Evolutionary conservation across 2,329 filamentous ascomycete species (phyloP).

Genomic region (Penicillium hordei): DNA sequence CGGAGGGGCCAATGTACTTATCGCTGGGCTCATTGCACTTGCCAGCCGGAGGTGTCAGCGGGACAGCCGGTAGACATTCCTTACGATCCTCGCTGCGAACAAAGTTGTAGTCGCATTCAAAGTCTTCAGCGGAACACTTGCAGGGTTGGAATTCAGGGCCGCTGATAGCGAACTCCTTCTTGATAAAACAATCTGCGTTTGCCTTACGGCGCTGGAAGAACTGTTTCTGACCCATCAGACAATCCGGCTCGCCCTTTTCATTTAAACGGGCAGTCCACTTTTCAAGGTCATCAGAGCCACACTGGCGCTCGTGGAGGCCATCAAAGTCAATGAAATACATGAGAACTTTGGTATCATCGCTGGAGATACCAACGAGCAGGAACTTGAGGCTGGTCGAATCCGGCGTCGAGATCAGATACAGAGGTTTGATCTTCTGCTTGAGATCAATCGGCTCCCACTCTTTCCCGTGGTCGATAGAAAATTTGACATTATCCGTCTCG

Average conservation of each 20-base stretch:
- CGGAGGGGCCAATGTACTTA: constrained; percentile 80
- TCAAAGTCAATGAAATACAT: constrained; percentile 81
- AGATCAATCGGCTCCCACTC: constrained; percentile 74
- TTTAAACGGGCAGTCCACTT: constrained; percentile 84
- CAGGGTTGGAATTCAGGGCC: constrained; percentile 69
- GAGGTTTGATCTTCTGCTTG: constrained; percentile 68
- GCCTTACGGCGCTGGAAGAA: constrained; percentile 82
- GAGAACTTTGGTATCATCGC: constrained; percentile 54
- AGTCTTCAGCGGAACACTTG: constrained; percentile 79
- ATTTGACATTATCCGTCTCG: constrained; percentile 62
- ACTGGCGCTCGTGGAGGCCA: constrained; percentile 75
- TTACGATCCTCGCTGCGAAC: constrained; percentile 63
- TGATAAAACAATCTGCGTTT: constrained; percentile 83
- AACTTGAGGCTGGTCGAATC: constrained; percentile 95
- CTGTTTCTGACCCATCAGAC: constrained; percentile 95
- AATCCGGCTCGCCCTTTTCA: constrained; percentile 75
- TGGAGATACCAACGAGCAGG: constrained; percentile 65
- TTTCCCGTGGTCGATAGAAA: constrained; percentile 87
- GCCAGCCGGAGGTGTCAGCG: constrained; percentile 66
- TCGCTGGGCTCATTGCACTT: constrained; percentile 70
- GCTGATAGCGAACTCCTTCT: constrained; percentile 78
- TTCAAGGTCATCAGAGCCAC: constrained; percentile 71
- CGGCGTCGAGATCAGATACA: constrained; percentile 78
- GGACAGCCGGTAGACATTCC: constrained; percentile 65
- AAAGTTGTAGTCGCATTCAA: constrained; percentile 97